Evolutionary conservation across 2,329 filamentous ascomycete genomes (phyloP).

Genomic region (Chaetomiaceae sp.): DNA sequence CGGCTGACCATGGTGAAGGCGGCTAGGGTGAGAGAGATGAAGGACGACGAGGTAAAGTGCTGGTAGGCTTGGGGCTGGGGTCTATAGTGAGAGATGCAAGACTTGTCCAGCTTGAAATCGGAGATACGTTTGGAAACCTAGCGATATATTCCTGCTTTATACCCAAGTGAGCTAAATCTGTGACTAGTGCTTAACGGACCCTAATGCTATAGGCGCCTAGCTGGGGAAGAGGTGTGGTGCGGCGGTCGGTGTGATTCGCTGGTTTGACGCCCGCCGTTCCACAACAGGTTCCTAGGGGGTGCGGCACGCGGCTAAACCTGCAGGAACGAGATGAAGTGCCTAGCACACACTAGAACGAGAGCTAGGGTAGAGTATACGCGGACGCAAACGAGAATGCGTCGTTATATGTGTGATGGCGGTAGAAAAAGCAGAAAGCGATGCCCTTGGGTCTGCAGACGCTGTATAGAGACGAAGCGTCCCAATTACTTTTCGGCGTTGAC

Average conservation of each 20-base stretch:
- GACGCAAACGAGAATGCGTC: conserved; percentile 8
- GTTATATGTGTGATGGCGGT: not conserved
- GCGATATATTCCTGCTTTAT: conserved; percentile 8
- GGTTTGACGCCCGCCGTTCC: not conserved
- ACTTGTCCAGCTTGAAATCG: not conserved
- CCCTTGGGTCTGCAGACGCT: not conserved
- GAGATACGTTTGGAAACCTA: not conserved
- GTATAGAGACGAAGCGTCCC: not conserved
- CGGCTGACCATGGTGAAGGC: conserved; percentile 2
- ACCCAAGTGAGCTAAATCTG: not conserved
- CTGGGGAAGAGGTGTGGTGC: not conserved
- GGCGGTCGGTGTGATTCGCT: not conserved
- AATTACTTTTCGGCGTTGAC: not conserved
- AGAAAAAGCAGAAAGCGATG: conserved; percentile 7
- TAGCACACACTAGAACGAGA: not conserved
- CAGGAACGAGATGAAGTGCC: conserved; percentile 4
- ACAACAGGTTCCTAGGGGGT: not conserved
- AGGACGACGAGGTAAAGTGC: not conserved
- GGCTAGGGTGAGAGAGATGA: not conserved
- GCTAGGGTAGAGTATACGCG: not conserved
- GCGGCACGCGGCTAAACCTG: conserved; percentile 2
- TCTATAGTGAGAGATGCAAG: not conserved
- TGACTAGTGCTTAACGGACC: conserved; percentile 1
- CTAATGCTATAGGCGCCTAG: conserved; percentile 1
- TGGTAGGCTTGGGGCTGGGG: not conserved